Percentiles rank a stretch among this genome's conserved stretches.
Evolutionary conservation across 495 filamentous ascomycete species (phyloP).

Genomic region (Penicillium robsamsonii): DNA sequence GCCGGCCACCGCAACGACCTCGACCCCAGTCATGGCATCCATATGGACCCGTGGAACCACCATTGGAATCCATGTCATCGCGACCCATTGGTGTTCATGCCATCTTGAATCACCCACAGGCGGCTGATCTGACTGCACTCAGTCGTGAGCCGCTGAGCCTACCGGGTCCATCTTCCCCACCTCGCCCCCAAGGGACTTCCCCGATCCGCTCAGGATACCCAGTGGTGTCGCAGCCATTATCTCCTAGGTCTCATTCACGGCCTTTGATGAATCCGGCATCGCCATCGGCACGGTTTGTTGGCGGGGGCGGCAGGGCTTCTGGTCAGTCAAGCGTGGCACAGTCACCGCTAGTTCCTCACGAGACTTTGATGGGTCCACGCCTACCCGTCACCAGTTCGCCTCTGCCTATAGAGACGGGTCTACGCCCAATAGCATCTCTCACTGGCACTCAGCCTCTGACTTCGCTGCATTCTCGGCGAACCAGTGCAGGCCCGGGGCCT

Average conservation of each 20-base stretch:
- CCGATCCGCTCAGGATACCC: constrained; percentile 35
- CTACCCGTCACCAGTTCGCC: constrained; percentile 30
- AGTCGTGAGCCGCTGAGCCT: constrained; percentile 30
- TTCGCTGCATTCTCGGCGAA: constrained; percentile 40
- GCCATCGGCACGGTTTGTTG: constrained; percentile 48
- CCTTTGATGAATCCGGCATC: constrained; percentile 66
- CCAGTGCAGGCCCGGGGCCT: constrained; percentile 42
- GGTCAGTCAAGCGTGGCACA: constrained; percentile 49
- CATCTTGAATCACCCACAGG: constrained; percentile 48
- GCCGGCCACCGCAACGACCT: constrained; percentile 31
- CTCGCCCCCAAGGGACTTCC: constrained; percentile 35
- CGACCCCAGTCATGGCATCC: constrained; percentile 41
- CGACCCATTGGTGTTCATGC: constrained; percentile 52
- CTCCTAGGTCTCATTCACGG: constrained; percentile 41
- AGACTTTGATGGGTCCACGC: constrained; percentile 30
- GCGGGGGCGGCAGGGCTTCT: constrained; percentile 35
- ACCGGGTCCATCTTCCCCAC: constrained; percentile 25
- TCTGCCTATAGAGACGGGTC: constrained; percentile 27
- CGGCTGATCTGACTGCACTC: constrained; percentile 21
- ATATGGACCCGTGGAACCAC: constrained; percentile 41
- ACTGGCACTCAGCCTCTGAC: constrained; percentile 32
- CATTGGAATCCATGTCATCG: constrained; percentile 33
- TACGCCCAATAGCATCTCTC: constrained; percentile 29
- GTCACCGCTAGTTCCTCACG: constrained; percentile 42
- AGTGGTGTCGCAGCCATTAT: constrained; percentile 37